A percentile compares a stretch with the other conserved stretches of the same genome.
Conservation (phyloP, 2,329 filamentous ascomycete species). For the Berkeleyomyces rouxiae region DNA sequence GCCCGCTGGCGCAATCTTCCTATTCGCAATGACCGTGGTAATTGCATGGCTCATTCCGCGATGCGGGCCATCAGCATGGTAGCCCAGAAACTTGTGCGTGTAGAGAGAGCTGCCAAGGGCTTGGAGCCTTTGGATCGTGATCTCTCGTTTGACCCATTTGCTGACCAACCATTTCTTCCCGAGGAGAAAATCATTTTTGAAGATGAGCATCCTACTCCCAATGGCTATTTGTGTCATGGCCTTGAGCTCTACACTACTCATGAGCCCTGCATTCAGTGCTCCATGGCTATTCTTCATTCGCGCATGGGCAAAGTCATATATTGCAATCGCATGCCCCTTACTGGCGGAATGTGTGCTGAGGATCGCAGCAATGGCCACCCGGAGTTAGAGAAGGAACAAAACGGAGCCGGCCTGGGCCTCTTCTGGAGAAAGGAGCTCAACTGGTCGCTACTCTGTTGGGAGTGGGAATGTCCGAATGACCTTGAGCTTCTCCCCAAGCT, state of each 20-base stretch:
- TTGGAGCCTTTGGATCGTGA: constrained; percentile 23
- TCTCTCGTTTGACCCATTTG: constrained; percentile 45
- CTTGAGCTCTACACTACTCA: constrained; percentile 90
- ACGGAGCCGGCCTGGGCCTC: constrained; percentile 46
- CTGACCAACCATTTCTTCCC: constrained; percentile 50
- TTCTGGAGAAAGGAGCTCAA: constrained; percentile 66
- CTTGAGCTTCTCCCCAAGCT: constrained; percentile 20
- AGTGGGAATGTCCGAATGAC: constrained; percentile 40
- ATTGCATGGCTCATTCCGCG: constrained; percentile 63
- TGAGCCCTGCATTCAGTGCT: constrained; percentile 92
- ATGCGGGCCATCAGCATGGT: constrained; percentile 73
- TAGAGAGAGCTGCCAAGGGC: constrained; percentile 30
- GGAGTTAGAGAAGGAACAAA: constrained; percentile 24
- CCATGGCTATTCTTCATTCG: constrained; percentile 90
- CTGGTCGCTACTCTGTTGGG: constrained; percentile 72
- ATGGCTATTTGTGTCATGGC: constrained; percentile 86
- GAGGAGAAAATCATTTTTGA: constrained; percentile 47
- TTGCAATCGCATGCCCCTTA: constrained; percentile 58
- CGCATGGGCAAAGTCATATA: constrained; percentile 79
- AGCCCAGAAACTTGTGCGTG: constrained; percentile 45
- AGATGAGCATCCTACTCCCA: constrained; percentile 47
- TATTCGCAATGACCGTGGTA: constrained; percentile 36
- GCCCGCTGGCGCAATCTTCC: constrained; percentile 48
- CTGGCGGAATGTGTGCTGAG: constrained; percentile 71
- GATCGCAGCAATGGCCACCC: constrained; percentile 35